These are phyloP conservation scores for Physcomitrellopsis africana DNA, from an alignment of 225 moss, liverwort and hornwort genomes.

Conservation along the genomic window DNA sequence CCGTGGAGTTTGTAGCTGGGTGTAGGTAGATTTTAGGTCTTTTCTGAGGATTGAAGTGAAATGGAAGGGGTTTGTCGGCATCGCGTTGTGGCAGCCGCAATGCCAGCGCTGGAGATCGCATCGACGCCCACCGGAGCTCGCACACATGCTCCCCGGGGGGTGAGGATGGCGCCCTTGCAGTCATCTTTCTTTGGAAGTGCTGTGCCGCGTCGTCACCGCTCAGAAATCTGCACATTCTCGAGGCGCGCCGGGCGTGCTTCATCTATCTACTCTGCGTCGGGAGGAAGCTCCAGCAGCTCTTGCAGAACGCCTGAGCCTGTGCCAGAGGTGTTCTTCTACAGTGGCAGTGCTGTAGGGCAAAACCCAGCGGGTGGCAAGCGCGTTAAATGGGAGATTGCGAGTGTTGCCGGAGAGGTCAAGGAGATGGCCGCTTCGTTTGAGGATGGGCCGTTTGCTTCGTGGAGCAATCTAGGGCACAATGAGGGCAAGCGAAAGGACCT, in stretches of 20 bases:
- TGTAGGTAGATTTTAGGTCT: too few species aligned
- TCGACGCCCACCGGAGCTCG: conserved; percentile 23
- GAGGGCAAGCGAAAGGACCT: conserved; percentile 86
- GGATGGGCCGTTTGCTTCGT: conserved; percentile 46
- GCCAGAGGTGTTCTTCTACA: conserved; percentile 50
- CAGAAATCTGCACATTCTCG: conserved; percentile 14
- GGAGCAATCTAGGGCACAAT: conserved; percentile 65
- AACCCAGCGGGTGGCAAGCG: conserved; percentile 46
- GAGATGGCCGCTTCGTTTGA: conserved; percentile 31
- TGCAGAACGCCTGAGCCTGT: conserved; percentile 26
- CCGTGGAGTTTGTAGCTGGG: too few species aligned
- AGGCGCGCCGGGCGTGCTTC: background rate
- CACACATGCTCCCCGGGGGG: background rate
- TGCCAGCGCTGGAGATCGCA: conserved; percentile 43
- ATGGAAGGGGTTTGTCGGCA: conserved; percentile 46
- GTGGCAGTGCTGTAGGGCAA: conserved; percentile 40
- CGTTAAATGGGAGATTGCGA: conserved; percentile 71
- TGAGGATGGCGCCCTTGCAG: conserved; percentile 33
- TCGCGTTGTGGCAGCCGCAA: conserved; percentile 28
- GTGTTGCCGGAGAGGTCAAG: conserved; percentile 76
- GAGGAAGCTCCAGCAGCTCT: conserved; percentile 15
- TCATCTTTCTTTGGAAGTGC: conserved; percentile 32
- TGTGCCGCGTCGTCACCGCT: conserved; percentile 2
- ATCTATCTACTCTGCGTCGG: conserved; percentile 26
- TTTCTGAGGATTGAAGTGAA: background rate